These are phyloP conservation scores for Saturnispora serradocipensis DNA, from an alignment of 805 yeast species.

Conservation along the genomic window DNA sequence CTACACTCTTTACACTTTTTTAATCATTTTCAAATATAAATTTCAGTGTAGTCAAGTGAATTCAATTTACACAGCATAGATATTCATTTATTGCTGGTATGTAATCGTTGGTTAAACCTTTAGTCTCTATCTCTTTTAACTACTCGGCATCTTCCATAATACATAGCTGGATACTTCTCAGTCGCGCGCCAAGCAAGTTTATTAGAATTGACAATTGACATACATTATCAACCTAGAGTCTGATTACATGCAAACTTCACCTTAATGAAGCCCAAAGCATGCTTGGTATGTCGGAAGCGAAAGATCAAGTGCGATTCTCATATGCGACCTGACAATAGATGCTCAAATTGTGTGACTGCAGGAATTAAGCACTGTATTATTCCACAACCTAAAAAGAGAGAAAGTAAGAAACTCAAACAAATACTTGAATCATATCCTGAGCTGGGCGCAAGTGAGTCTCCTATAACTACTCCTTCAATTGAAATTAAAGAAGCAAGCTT, in stretches of 20 bases:
- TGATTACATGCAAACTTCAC: not conserved
- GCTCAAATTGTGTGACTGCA: constrained; percentile 64
- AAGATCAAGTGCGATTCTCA: constrained; percentile 77
- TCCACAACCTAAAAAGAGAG: constrained; percentile 37
- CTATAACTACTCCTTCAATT: not conserved
- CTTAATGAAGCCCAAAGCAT: constrained; percentile 41
- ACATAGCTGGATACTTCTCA: not conserved
- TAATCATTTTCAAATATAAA: no score
- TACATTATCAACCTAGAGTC: not conserved
- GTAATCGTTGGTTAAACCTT: no score
- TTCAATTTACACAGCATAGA: no score
- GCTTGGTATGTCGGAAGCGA: constrained; percentile 67
- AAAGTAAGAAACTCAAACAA: constrained; percentile 19
- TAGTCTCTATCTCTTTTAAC: not conserved
- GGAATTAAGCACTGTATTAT: constrained; percentile 56
- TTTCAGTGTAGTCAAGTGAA: no score
- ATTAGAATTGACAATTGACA: not conserved
- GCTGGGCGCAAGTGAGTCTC: not conserved
- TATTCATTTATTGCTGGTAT: no score
- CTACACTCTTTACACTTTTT: no score
- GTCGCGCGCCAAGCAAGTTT: not conserved
- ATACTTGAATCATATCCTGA: constrained; percentile 10
- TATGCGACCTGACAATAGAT: constrained; percentile 36
- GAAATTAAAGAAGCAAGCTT: not conserved
- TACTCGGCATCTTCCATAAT: not conserved